Base-by-base conservation (phyloP, 2,329 filamentous ascomycete genomes). In the Acrocalymma vagum region DNA sequence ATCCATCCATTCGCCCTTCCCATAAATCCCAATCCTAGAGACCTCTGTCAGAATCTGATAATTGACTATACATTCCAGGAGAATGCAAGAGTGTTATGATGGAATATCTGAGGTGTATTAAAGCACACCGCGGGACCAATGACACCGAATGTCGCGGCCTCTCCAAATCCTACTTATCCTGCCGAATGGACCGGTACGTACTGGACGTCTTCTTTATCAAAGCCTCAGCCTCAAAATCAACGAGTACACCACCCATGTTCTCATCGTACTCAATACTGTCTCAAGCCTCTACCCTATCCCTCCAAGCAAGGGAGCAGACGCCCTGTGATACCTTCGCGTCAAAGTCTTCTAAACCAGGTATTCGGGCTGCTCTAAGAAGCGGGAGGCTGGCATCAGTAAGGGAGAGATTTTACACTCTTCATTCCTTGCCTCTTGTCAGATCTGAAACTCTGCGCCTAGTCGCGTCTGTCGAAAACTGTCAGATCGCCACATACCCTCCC, bases 51-150 rank as follows among this genome's bases (percentile, higher is more conserved):
- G 13, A n/a, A 11, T 11, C 21, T 24, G 25, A 9, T 9, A 13
- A 29, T 55, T 67, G 46, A 66, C 49, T 27, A 36, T 36, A 16
- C 45, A 56, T 59, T 49, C 45, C 52, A 94, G 90, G 90, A 63
- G 94, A 99, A 76, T 99, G 94, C 79, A 96, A 93, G 69, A 78
- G 86, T 43, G 82, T 95, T 53, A 97, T 97, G 83, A 81, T 81
- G 42, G 80, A 79, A 36, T 99, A 99, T 65, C 81, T 99, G 31
- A 79, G 82, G 43, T 99, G 94, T 70, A 86, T 99, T 67, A 94
- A 92, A 67, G 86, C 83, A 49, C 85, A 87, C 51, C 84, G 84
- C 56, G 94, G 94, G 16, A 82, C 88, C 58, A 97, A 97, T 66
- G 88, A 94, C 52, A 80, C 89, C 48, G 85, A 90, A 63, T 99